phyloP scores from a whole-genome alignment of 1,139 yeast genomes.

The Kodamaea arcana region DNA sequence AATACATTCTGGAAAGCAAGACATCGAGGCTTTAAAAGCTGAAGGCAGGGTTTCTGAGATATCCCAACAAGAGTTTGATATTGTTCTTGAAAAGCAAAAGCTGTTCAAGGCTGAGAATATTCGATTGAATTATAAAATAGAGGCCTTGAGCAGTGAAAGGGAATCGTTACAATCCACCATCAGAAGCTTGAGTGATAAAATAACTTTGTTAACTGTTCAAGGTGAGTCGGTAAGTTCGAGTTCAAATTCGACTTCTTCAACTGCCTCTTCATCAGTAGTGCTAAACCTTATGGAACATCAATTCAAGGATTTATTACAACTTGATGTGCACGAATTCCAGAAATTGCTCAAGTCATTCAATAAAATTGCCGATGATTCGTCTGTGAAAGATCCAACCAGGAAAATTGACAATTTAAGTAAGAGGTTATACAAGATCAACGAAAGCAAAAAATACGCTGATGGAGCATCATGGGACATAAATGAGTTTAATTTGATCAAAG shows the following conservation, averaged over 20 bases:
- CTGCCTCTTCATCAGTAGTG: neutral
- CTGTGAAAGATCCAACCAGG: conserved; percentile 52
- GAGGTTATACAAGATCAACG: conserved; percentile 14
- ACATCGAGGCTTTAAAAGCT: conserved; percentile 18
- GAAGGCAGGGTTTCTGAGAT: conserved; percentile 25
- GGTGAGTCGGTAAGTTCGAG: conserved; percentile 9
- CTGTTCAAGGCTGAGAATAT: conserved; percentile 47
- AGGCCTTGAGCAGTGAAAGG: conserved; percentile 37
- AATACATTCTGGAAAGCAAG: conserved; percentile 26
- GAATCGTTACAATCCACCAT: conserved; percentile 29
- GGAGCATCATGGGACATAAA: conserved; percentile 13
- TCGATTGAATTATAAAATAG: conserved; percentile 38
- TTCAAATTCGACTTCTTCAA: conserved; percentile 7
- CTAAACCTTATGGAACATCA: conserved; percentile 30
- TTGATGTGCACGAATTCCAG: conserved; percentile 38
- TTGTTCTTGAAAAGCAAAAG: conserved; percentile 47
- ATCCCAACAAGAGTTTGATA: conserved; percentile 35
- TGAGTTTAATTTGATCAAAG: conserved; percentile 32
- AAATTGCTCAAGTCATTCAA: conserved; percentile 45
- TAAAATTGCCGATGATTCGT: conserved; percentile 54
- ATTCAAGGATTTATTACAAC: conserved; percentile 34
- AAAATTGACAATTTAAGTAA: conserved; percentile 41
- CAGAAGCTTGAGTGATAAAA: conserved; percentile 29
- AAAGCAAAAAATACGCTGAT: conserved; percentile 3
- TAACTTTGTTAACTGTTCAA: conserved; percentile 19